phyloP scores from a whole-genome alignment of 805 yeast genomes.

The Kodamaea jinghongensis region DNA sequence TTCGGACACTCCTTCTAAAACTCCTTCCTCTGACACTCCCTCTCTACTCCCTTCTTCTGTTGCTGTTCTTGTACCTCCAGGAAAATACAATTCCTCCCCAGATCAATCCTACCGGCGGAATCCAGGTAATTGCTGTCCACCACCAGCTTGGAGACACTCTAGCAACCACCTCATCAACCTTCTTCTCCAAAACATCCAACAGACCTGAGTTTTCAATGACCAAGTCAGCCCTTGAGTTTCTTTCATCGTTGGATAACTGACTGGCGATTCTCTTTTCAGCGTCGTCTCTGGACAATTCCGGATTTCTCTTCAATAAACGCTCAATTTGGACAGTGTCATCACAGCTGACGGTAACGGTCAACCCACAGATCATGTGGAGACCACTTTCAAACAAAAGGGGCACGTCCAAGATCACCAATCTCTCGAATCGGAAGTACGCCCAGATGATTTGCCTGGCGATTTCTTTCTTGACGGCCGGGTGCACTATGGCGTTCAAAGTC shows the following conservation, averaged over 20 bases:
- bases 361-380: constrained; percentile 68
- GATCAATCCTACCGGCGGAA: constrained; percentile 16
- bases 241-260: constrained; percentile 67
- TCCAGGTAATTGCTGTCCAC: constrained; percentile 11
- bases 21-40: neutral
- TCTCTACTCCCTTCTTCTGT: neutral
- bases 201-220: constrained; percentile 60
- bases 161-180: constrained; percentile 21
- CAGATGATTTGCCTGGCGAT: constrained; percentile 55
- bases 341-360: constrained; percentile 66
- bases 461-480: constrained; percentile 77
- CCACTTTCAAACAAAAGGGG: constrained; percentile 86
- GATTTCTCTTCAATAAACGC: constrained; percentile 66
- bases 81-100: constrained; percentile 11
- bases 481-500: constrained; percentile 71
- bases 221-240: constrained; percentile 58
- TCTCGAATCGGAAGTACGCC: constrained; percentile 57
- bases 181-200: constrained; percentile 20
- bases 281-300: constrained; percentile 61
- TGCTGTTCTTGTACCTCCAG: constrained; percentile 5
- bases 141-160: constrained; percentile 33
- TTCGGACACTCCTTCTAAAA: no score
- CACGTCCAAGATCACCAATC: constrained; percentile 76
- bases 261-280: constrained; percentile 68
- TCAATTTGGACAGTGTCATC: constrained; percentile 53